Conservation (phyloP, 2,329 filamentous ascomycete species). For the Aspergillus sp. region DNA sequence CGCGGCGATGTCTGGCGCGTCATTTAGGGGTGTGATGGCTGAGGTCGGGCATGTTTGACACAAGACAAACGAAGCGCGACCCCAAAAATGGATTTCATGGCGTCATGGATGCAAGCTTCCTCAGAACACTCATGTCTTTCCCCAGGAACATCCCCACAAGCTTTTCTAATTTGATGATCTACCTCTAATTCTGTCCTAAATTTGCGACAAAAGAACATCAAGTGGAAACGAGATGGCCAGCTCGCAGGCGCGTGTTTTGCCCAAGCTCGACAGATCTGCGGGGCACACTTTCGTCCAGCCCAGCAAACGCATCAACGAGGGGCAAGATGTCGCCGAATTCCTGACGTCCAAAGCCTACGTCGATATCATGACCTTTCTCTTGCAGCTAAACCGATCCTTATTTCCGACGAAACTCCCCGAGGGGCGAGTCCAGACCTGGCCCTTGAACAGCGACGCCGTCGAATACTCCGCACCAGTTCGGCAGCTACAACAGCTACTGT, state of each 20-base stretch:
- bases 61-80: not conserved
- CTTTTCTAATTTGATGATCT: not conserved
- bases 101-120: conserved; percentile 9
- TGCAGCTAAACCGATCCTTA: conserved; percentile 88
- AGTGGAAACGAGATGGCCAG: conserved; percentile 28
- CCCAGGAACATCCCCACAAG: conserved; percentile 7
- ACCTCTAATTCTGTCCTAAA: not conserved
- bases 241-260: conserved; percentile 42
- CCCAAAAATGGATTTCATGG: not conserved
- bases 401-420: conserved; percentile 66
- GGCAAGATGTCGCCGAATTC: conserved; percentile 79
- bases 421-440: conserved; percentile 55
- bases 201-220: not conserved
- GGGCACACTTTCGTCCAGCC: conserved; percentile 69
- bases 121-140: not conserved
- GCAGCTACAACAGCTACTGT: conserved; percentile 69
- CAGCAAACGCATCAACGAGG: conserved; percentile 81
- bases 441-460: conserved; percentile 44
- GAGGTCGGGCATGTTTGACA: not conserved
- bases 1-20: not conserved
- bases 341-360: conserved; percentile 80
- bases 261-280: conserved; percentile 51
- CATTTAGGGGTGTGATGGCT: not conserved
- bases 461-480: conserved; percentile 63
- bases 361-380: conserved; percentile 83